phyloP scores from a whole-genome alignment of 306 rosid species.

The Oemleria cerasiformis region DNA sequence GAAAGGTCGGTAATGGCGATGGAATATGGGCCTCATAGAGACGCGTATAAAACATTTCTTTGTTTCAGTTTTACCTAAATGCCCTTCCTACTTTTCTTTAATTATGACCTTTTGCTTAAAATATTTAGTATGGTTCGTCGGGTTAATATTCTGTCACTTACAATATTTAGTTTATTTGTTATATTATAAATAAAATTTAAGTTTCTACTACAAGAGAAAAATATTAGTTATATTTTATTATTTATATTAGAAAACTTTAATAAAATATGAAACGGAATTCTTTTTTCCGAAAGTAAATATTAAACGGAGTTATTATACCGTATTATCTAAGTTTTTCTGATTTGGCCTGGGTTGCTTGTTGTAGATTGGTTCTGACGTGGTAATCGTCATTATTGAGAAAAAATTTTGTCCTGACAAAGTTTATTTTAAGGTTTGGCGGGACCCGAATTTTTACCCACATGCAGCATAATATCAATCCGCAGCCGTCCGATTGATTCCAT shows the following conservation, averaged over 20 bases:
- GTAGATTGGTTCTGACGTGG: conserved; percentile 31
- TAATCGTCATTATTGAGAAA: conserved; percentile 23
- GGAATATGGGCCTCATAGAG: conserved; percentile 73
- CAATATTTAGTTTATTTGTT: no score
- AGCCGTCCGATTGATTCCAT: conserved; percentile 16
- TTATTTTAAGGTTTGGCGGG: conserved; percentile 19
- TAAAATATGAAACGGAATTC: no score
- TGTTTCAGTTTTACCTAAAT: conserved; percentile 31
- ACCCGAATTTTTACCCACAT: conserved; percentile 7
- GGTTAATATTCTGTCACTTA: no score
- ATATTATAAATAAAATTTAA: not conserved
- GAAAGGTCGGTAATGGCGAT: conserved; percentile 67
- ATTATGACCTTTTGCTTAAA: conserved; percentile 8
- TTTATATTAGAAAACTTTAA: no score
- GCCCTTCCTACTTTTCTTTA: conserved; percentile 29
- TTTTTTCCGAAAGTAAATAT: no score
- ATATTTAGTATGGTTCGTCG: not conserved
- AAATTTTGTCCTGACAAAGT: not conserved
- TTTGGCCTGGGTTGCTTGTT: not conserved
- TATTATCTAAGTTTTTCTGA: no score
- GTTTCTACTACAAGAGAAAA: no score
- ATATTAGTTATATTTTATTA: no score
- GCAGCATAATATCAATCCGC: not conserved
- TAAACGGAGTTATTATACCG: no score
- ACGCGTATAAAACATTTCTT: conserved; percentile 62